Conservation (phyloP, 192 early-diverging fungal species). For the Cetraspora pellucida region DNA sequence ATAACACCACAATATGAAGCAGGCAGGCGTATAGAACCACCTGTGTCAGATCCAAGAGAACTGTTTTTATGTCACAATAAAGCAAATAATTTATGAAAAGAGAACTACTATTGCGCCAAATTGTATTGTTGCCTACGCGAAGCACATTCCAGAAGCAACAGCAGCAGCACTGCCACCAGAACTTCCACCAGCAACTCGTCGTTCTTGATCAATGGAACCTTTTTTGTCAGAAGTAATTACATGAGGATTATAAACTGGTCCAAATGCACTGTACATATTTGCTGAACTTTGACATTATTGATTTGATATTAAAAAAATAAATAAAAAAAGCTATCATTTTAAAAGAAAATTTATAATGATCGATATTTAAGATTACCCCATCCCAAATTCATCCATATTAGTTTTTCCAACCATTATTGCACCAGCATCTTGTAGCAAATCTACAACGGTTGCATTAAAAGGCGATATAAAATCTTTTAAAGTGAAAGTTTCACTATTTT, state of each 20-base stretch:
- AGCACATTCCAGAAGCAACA: slow-evolving; percentile 79
- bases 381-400: slow-evolving; percentile 98
- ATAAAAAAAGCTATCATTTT: too few species aligned
- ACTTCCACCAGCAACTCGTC: slow-evolving; percentile 80
- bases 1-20: slow-evolving; percentile 92
- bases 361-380: slow-evolving; percentile 64
- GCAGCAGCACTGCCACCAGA: slow-evolving; percentile 91
- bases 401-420: slow-evolving; percentile 75
- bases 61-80: slow-evolving; percentile 38
- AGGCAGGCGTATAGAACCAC: slow-evolving; percentile 91
- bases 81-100: background rate
- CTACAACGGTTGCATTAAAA: slow-evolving; percentile 73
- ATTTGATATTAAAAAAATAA: background rate
- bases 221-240: background rate
- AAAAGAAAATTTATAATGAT: background rate
- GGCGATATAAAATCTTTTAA: slow-evolving; percentile 66
- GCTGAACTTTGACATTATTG: slow-evolving; percentile 42
- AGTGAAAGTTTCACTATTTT: background rate
- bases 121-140: slow-evolving; percentile 53
- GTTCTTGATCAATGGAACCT: slow-evolving; percentile 30
- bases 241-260: slow-evolving; percentile 42
- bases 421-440: slow-evolving; percentile 61
- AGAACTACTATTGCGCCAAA: background rate
- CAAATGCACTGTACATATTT: slow-evolving; percentile 49
- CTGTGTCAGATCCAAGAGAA: slow-evolving; percentile 92